Evolutionary conservation across 768 basidiomycete genomes (phyloP), one percentile per base, ranked within the genome.

Genomic region (Boletus barrowsii): DNA sequence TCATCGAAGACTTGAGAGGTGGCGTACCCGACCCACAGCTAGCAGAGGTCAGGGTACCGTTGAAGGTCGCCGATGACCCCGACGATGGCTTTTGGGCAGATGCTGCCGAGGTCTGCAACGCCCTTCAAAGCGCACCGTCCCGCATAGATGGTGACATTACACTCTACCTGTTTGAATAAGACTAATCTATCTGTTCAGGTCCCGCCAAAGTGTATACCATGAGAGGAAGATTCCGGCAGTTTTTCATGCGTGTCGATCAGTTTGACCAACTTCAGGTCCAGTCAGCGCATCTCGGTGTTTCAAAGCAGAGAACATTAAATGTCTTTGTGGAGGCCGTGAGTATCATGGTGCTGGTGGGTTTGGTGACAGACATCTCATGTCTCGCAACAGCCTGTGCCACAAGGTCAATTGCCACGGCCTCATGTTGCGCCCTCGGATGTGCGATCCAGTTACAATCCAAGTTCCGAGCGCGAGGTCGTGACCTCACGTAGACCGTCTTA

Each of bases 51-150:
- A 78, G 72, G 36, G 78, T 88, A 30, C 80, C 78, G n/a, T 67
- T 90, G 36, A 79, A 68, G 61, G 61, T 65, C 6, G 73, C 76
- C 4, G 78, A 80, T 33, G 69, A 79, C 52, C 70, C 72, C 5
- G 75, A 75, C 36, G 83, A 81, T 59, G 82, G 83, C 5, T 86
- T 78, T 61, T 90, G 88, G 88, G 87, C 82, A 7, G 82, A 87
- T 63, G 86, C 87, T 3, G 75, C 77, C 57, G 82, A 87, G 35
- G 72, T 90, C 37, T 76, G 78, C 43, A 71, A 79, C 13, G 74
- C 76, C 54, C 74, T 90, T 22, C 88, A 90, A 66, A 60, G 66
- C 0, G 76, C 83, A 24, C 82, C 87, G 11, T 80, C 83, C 11
- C 75, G 86, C 55, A 83, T 90, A 49, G 88, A 90, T 66, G 88